Base-by-base conservation (phyloP, 139 green algal species). In the Chlamydomonas sp. region DNA sequence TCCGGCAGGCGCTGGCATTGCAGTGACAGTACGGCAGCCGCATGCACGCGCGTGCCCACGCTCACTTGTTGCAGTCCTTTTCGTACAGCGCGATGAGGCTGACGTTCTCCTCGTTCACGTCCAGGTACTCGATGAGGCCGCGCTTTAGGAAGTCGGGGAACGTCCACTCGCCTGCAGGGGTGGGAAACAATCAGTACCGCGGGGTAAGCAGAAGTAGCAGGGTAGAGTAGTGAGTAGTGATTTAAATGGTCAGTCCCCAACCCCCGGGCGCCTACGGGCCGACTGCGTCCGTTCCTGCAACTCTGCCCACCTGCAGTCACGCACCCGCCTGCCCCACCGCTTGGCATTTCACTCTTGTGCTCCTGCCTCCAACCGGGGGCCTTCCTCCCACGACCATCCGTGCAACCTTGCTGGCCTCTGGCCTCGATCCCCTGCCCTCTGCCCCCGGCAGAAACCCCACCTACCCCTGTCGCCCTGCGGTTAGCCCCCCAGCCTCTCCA, bases 91-190 rank as follows among this genome's bases (percentile, higher is more conserved):
- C 98, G 61, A 99, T 93, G 31, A 99, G 92, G 49, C 89, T 91
- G 86, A 99, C 90, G 93, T 98, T 99, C 95, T 99, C 98, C 93
- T 99, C 97, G 87, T 99, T 99, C 76, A 98, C 96, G 89, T 99
- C 98, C 79, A 99, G 93, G 88, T 99, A 99, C 93, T 99, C 98
- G 31, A 99, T 93, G 63, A 99, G 92, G 16, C 98, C 98, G 16
- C 92, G 77, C 17, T 79, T 84, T 81, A 99, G 90, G 84, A 99
- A 97, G 90, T 97, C 90, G 69, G 90, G 89, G 89, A 99, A 99
- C 63, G 88, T 91, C 96, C 94, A 97, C 57, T 95, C 90, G 63
- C 91, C 91, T 78, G 85, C 78, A 31, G 67, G 67, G 4, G 10
- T 4, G 67, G 69, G 64, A 9, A 12, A 12, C 12, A 16, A 12